A percentile compares a stretch with the other conserved stretches of the same genome.
These are phyloP conservation scores for Nakazawaea ishiwadae DNA, from an alignment of 805 yeast genomes.

Conservation along the genomic window DNA sequence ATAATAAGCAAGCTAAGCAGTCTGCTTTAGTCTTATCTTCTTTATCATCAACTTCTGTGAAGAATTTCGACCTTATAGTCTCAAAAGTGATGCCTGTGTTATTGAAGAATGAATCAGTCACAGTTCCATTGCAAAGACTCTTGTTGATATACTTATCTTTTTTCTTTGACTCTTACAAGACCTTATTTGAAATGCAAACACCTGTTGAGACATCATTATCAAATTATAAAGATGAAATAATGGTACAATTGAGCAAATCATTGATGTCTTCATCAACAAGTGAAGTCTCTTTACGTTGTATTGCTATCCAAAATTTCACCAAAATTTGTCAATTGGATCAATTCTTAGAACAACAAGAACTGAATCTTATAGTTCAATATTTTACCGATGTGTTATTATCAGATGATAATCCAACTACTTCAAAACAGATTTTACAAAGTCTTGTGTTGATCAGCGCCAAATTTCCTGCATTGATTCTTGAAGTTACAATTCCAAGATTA, in stretches of 20 bases:
- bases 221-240: slow-evolving; percentile 57
- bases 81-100: slow-evolving; percentile 40
- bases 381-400: slow-evolving; percentile 57
- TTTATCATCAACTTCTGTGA: slow-evolving; percentile 42
- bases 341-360: slow-evolving; percentile 50
- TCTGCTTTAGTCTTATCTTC: slow-evolving; percentile 56
- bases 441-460: slow-evolving; percentile 41
- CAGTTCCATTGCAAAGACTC: slow-evolving; percentile 53
- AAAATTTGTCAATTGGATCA: slow-evolving; percentile 45
- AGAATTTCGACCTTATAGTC: slow-evolving; percentile 45
- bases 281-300: slow-evolving; percentile 65
- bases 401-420: slow-evolving; percentile 46
- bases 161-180: slow-evolving; percentile 45
- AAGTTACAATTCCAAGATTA: slow-evolving; percentile 47
- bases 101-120: slow-evolving; percentile 30
- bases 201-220: too few relatives aligned
- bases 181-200: slow-evolving; percentile 26
- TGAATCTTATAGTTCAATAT: slow-evolving; percentile 58
- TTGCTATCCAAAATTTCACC: slow-evolving; percentile 61
- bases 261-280: slow-evolving; percentile 60
- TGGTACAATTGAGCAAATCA: slow-evolving; percentile 64
- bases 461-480: slow-evolving; percentile 38
- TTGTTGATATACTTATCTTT: slow-evolving; percentile 57
- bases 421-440: slow-evolving; percentile 49
- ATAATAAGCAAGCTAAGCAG: slow-evolving; percentile 54